Base-by-base conservation (phyloP, 2,329 filamentous ascomycete genomes). In the Ophiognomonia clavigignenti-juglandacearum region DNA sequence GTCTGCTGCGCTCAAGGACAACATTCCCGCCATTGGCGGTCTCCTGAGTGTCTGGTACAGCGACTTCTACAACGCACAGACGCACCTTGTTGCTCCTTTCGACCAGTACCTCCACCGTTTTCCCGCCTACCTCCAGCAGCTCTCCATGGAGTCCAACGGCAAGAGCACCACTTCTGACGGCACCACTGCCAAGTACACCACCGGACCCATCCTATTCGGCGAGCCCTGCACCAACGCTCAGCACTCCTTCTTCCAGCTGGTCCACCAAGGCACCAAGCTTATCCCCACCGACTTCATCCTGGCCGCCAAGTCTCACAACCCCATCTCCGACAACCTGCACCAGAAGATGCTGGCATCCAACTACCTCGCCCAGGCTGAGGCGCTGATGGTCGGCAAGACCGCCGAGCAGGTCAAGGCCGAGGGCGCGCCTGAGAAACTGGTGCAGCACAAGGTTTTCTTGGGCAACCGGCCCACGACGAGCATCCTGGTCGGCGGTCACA, bases 111-210 rank as follows among this genome's bases (percentile, higher is more conserved):
- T 98, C 57, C 90, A 96, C 80, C 88, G 93, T 58, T 97, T 98
- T 85, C 91, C 93, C 31, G 93, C 93, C 59, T 98, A 98, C 75
- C 86, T 98, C 46, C 93, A 98, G 74, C 93, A 98, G 73, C 78
- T 98, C 51, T 97, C 92, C 52, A 98, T 98, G 93, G 93, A 98
- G 77, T 97, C 92, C 53, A 98, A 98, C 70, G 93, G 93, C 65
- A 98, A 98, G 79, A 88, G 87, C 52, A 90, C 97, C 63, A 95
- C 92, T 53, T 83, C 80, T n/a, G 88, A 93, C 61, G 85, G 82
- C 48, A 85, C 90, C 31, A 81, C 95, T 52, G 91, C 95, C 64
- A 96, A 96, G 74, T 98, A 98, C 77, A 96, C 91, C 49, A 98
- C 93, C 71, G 71, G 93, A 40, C 82, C 93, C 45, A 92, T 98